Base-by-base conservation (phyloP, 2,329 filamentous ascomycete species). In the Aspergillaceae sp. region DNA sequence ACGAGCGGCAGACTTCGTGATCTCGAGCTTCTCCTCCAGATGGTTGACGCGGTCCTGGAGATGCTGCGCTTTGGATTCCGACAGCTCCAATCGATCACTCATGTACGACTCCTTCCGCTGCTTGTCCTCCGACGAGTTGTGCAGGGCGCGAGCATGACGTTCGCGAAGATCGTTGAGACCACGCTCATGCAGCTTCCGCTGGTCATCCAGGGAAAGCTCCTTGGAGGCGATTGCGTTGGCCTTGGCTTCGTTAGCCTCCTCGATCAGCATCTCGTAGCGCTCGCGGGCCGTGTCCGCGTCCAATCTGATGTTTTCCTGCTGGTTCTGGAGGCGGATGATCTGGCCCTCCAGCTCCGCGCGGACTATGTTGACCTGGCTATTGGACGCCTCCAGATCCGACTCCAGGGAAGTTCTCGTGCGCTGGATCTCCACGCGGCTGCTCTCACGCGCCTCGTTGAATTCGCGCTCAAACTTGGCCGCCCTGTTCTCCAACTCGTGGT, bases 11-110 rank as follows among this genome's bases (percentile, higher is more conserved):
- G 89, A 82, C 63, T 90, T 90, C 27, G 91, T 84, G 56, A 97
- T 86, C 56, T 94, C 84, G 10, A 98, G 78, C 66, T 89, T 91
- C 65, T 96, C 90, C 64, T 96, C 88, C 1, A 97, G 75, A 57
- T 94, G 86, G 4, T 78, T 69, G 28, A 96, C 79, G 56, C 87
- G 87, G 57, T 96, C 90, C 63, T 94, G 84, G 26, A 94, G 79
- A 63, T 94, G 86, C 56, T 89, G 82, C 3, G 84, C 80, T 74
- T 91, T 94, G 47, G 88, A 87, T 6, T 90, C 81, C 0, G 88
- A 87, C 47, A 97, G 76, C 52, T 80, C 83, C 46, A 97, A 77
- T 28, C 86, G 83, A 60, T 96, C 88, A 41, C 85, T 77, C 38
- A 94, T 78, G 62, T 90, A 85, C 51, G 83, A 77, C 65, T 95